These are phyloP conservation scores for Metschnikowia bowlesiae DNA, from an alignment of 805 yeast species.

Conservation along the genomic window DNA sequence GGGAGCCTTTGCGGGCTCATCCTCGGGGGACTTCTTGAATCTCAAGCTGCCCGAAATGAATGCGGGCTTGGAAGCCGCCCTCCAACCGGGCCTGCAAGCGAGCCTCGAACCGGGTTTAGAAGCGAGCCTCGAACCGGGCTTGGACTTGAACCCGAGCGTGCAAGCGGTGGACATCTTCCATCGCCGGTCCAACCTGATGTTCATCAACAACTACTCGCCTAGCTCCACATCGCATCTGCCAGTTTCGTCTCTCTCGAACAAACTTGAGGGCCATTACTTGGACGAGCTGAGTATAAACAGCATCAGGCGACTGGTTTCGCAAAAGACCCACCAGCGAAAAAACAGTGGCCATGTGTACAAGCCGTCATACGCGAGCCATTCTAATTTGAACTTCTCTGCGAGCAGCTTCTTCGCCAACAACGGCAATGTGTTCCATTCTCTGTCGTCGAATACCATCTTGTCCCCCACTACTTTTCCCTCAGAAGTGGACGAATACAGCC, in stretches of 20 bases:
- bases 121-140: not conserved
- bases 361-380: constrained; percentile 4
- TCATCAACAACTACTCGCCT: constrained; percentile 6
- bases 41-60: not conserved
- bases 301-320: constrained; percentile 8
- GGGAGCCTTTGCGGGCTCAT: not conserved
- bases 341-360: constrained; percentile 20
- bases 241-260: constrained; percentile 23
- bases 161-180: not conserved
- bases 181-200: constrained; percentile 13
- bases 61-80: too few species aligned
- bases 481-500: not conserved
- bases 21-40: not conserved
- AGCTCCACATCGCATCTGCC: constrained; percentile 15
- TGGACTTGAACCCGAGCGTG: not conserved
- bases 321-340: constrained; percentile 10
- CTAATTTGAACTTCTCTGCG: not conserved
- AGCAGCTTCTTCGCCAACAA: constrained; percentile 2
- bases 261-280: constrained; percentile 26
- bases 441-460: not conserved
- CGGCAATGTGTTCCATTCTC: constrained; percentile 5
- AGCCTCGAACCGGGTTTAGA: not conserved
- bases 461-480: not conserved
- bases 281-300: constrained; percentile 5
- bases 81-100: not conserved